These are phyloP conservation scores for Ogataea degrootiae DNA, from an alignment of 805 yeast species.

Conservation along the genomic window DNA sequence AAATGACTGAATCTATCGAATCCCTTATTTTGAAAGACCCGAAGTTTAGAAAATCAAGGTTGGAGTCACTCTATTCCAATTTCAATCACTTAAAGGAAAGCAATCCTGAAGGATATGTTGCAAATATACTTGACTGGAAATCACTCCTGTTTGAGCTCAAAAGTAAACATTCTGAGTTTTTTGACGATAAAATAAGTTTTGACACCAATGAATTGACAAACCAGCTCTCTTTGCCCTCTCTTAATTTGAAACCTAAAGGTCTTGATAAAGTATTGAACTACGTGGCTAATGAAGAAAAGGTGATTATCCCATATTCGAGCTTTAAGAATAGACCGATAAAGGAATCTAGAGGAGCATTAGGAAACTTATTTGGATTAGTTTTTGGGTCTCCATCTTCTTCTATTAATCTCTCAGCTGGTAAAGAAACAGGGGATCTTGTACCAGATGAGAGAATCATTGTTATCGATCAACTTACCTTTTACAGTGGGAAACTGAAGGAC, in stretches of 20 bases:
- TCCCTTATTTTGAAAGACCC: constrained; percentile 20
- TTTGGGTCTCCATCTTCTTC: not conserved
- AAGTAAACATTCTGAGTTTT: constrained; percentile 15
- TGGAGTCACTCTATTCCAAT: constrained; percentile 45
- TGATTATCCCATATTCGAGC: constrained; percentile 18
- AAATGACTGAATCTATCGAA: constrained; percentile 6
- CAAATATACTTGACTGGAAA: constrained; percentile 46
- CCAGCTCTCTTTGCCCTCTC: constrained; percentile 10
- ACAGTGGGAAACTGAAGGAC: constrained; percentile 7
- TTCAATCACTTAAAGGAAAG: constrained; percentile 37
- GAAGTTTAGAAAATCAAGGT: constrained; percentile 35
- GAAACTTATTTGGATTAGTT: constrained; percentile 5
- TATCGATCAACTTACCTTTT: constrained; percentile 10
- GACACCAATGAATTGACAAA: constrained; percentile 14
- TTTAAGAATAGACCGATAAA: constrained; percentile 5
- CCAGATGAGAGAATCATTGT: constrained; percentile 18
- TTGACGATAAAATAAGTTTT: constrained; percentile 23
- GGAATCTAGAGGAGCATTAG: constrained; percentile 8
- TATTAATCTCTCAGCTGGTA: constrained; percentile 5
- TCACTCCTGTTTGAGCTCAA: constrained; percentile 29
- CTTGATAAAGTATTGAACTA: constrained; percentile 21
- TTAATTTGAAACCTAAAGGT: constrained; percentile 20
- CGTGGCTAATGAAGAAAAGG: constrained; percentile 19
- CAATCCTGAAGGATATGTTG: constrained; percentile 46
- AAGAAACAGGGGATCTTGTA: constrained; percentile 13